Conservation (phyloP, 176 grass and related monocot genomes). For the Aechmea fasciata region DNA sequence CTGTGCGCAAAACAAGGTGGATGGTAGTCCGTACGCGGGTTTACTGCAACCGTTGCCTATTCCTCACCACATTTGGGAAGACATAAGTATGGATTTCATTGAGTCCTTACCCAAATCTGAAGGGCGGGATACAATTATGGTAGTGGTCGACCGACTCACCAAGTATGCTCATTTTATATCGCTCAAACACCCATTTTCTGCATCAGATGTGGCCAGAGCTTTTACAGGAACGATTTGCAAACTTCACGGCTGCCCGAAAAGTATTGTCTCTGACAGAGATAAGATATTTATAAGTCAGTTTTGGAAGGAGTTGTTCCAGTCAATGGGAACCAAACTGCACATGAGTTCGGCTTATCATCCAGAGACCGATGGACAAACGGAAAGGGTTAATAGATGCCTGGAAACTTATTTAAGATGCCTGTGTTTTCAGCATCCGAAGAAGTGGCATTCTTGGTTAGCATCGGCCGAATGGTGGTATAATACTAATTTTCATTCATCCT, state of each 20-base stretch:
- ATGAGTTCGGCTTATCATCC: not conserved
- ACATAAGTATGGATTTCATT: too few relatives aligned
- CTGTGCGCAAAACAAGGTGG: not conserved
- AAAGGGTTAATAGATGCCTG: not conserved
- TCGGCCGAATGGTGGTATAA: not conserved
- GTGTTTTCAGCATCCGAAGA: not conserved
- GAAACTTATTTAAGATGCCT: not conserved
- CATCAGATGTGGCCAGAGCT: not conserved
- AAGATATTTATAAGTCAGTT: not conserved
- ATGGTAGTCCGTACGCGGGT: too few relatives aligned
- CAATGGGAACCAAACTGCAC: not conserved
- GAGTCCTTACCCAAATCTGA: not conserved
- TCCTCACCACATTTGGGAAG: too few relatives aligned
- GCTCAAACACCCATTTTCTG: not conserved
- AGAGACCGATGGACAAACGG: not conserved
- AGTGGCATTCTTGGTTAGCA: not conserved
- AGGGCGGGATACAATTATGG: not conserved
- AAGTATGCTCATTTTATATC: slow-evolving; percentile 14
- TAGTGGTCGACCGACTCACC: not conserved
- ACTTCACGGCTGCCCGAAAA: not conserved
- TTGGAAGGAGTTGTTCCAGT: not conserved
- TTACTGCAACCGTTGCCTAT: too few relatives aligned
- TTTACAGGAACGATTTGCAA: not conserved
- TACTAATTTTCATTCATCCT: not conserved
- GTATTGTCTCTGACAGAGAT: not conserved